These are phyloP conservation scores for Fraxinus sp. DNA, from an alignment of 305 asterid species.

Conservation along the genomic window DNA sequence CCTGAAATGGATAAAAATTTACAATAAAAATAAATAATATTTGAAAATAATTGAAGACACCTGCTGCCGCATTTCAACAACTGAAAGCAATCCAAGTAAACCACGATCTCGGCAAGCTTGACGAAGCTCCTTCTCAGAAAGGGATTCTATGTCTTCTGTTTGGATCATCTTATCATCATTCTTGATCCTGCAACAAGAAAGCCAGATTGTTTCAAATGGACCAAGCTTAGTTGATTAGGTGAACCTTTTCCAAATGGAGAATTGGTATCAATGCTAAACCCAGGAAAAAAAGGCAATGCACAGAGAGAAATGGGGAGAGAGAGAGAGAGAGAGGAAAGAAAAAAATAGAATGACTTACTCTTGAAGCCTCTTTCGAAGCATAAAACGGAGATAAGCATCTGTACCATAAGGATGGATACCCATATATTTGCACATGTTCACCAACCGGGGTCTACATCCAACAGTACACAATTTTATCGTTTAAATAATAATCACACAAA, in stretches of 20 bases:
- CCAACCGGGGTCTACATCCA: constrained; percentile 78
- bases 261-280: no score
- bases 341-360: constrained; percentile 48
- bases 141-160: constrained; percentile 87
- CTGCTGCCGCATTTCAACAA: constrained; percentile 91
- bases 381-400: constrained; percentile 83
- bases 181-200: constrained; percentile 65
- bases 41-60: constrained; percentile 27
- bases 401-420: constrained; percentile 77
- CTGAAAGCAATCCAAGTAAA: constrained; percentile 84
- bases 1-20: not conserved
- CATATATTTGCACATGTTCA: constrained; percentile 99
- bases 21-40: constrained; percentile 7
- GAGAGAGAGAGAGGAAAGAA: no score
- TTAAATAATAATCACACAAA: not conserved
- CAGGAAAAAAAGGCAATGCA: no score
- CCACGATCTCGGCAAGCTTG: constrained; percentile 96
- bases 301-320: no score
- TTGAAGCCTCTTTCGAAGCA: constrained; percentile 83
- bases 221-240: no score
- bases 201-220: constrained; percentile 11
- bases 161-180: constrained; percentile 84
- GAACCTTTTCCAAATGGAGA: no score
- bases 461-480: not conserved
- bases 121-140: constrained; percentile 92